phyloP scores from a whole-genome alignment of 1,284 basidiomycete species.

The Cronartium quercuum region DNA sequence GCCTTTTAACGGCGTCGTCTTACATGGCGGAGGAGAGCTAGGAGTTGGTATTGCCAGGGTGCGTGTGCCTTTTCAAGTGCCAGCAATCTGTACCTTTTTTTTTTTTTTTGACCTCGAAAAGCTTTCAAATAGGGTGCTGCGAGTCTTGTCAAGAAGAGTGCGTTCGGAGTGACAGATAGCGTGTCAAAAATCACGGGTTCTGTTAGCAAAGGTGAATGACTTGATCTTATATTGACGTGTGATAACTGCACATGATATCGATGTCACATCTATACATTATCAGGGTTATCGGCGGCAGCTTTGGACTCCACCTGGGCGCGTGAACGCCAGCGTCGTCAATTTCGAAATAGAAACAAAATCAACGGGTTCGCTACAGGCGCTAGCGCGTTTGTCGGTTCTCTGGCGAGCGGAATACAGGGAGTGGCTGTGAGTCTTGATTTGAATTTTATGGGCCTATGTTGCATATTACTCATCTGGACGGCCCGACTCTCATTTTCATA shows the following conservation, averaged over 20 bases:
- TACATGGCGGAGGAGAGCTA: conserved; percentile 92
- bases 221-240: conserved; percentile 1
- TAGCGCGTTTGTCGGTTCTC: conserved; percentile 84
- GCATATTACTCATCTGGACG: conserved; percentile 9
- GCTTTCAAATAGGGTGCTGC: conserved; percentile 69
- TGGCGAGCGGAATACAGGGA: conserved; percentile 93
- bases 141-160: conserved; percentile 97
- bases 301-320: conserved; percentile 38
- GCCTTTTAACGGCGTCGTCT: conserved; percentile 92
- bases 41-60: conserved; percentile 96
- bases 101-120: conserved; percentile 28
- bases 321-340: conserved; percentile 38
- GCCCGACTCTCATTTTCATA: conserved; percentile 22
- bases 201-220: conserved; percentile 75
- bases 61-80: conserved; percentile 39
- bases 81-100: too few relatives aligned
- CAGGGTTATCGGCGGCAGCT: conserved; percentile 38
- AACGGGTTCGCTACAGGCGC: conserved; percentile 66
- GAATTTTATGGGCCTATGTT: neutral
- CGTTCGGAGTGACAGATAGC: conserved; percentile 92
- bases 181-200: conserved; percentile 96
- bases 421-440: conserved; percentile 62
- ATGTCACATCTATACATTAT: conserved; percentile 60
- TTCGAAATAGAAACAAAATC: conserved; percentile 36
- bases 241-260: neutral